A percentile compares a stretch with the other conserved stretches of the same genome.
These are phyloP conservation scores for Linderniella brevidens DNA, from an alignment of 257 asterid genomes.

Conservation along the genomic window DNA sequence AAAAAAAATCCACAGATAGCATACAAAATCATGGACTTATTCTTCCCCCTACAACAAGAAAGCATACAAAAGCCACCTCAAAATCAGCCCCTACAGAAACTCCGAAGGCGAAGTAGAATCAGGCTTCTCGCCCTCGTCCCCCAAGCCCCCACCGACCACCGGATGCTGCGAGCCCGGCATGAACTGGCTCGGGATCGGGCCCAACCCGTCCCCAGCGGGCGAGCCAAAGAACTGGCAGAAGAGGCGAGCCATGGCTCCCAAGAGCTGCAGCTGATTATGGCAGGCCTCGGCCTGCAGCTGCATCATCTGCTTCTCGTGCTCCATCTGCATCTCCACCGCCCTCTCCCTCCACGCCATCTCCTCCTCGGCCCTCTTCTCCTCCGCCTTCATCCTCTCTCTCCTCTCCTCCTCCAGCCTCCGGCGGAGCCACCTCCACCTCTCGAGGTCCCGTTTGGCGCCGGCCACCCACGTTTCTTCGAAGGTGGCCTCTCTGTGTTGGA, in stretches of 20 bases:
- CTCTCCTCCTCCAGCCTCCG: slow-evolving; percentile 53
- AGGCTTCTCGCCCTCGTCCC: slow-evolving; percentile 39
- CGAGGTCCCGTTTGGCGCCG: slow-evolving; percentile 44
- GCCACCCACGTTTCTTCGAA: slow-evolving; percentile 38
- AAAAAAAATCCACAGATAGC: no score
- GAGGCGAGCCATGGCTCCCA: slow-evolving; percentile 51
- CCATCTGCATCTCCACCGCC: slow-evolving; percentile 61
- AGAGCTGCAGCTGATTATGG: slow-evolving; percentile 76
- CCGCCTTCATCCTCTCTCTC: slow-evolving; percentile 49
- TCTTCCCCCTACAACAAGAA: no score
- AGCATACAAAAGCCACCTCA: no score
- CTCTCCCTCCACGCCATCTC: slow-evolving; percentile 89
- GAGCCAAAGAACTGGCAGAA: slow-evolving; percentile 74
- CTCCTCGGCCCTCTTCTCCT: slow-evolving; percentile 79
- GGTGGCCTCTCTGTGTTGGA: slow-evolving; percentile 28
- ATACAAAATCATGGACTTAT: no score
- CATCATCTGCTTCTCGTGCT: slow-evolving; percentile 89
- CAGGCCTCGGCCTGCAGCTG: slow-evolving; percentile 84
- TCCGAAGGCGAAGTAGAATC: slow-evolving; percentile 57
- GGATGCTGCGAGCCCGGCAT: slow-evolving; percentile 72
- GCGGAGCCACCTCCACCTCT: slow-evolving; percentile 42
- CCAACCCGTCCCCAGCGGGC: slow-evolving; percentile 45
- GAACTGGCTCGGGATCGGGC: slow-evolving; percentile 52
- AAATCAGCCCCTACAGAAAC: slow-evolving; percentile 31
- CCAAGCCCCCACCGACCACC: slow-evolving; percentile 32